Evolutionary conservation across 179 eudicot genomes (phyloP), one percentile per base, ranked within the genome.

Genomic region (Beta macrorhiza): DNA sequence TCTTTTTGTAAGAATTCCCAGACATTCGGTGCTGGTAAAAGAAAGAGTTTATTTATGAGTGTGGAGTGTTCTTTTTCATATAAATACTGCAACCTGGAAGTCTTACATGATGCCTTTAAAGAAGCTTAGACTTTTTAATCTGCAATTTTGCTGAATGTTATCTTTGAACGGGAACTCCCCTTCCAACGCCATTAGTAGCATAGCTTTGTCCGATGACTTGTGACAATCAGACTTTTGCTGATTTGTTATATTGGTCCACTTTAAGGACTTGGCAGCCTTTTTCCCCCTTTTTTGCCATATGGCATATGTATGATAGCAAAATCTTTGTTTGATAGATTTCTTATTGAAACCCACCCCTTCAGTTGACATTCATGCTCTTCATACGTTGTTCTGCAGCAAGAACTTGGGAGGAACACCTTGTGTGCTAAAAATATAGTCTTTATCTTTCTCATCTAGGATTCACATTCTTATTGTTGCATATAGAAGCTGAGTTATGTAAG

Each of bases 401-500:
- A 78, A 37, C 77, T 58, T 65, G 55, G 3, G 55, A 74, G 55
- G 67, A 69, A 45, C 70, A 78, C 3, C 63, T 64, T 22, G 37
- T 32, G 51, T 72, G 47, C 80, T n/a, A 76, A 68, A 67, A 58
- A 61, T 53, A 19, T 25, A 25, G 15, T 25, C 7, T 32, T 82
- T 77, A 12, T 44, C 64, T 37, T 65, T 72, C 62, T 16, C 29
- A 20, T 80, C 62, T 82, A 32, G 37, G 37, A 79, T 45, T 63
- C 79, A 32, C 81, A 70, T 69, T 69, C 76, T 20, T 85, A 82
- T 75, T 51, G 72, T 51, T 81, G 70, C 87, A 89, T 77, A 63
- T 93, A 89, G 22, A 81, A 76, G 47, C 83, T 82, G 70, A 86
- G 72, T 78, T 93, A 93, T 86, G 96, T 92, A 3, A 84, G 91